Evolutionary conservation across 441 rosid species (phyloP).

Genomic region (Hura crepitans): DNA sequence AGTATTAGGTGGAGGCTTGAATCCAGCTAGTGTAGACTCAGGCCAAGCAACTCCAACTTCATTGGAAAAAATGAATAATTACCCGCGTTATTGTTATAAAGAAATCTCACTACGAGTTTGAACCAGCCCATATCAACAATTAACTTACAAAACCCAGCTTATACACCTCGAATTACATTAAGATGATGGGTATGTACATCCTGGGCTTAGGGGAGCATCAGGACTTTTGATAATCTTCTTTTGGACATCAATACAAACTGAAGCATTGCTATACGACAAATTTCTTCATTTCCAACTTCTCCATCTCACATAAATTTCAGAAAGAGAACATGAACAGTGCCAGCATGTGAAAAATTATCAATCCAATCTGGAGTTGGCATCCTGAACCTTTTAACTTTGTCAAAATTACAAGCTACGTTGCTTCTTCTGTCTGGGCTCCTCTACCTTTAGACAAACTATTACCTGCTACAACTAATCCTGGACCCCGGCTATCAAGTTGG

Average conservation of each 20-base stretch:
- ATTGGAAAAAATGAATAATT: too few species aligned
- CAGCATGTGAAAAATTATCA: background rate
- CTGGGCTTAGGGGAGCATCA: constrained; percentile 4
- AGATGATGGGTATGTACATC: constrained; percentile 30
- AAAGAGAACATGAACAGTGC: constrained; percentile 3
- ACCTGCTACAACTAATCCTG: constrained; percentile 30
- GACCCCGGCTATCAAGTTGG: constrained; percentile 48
- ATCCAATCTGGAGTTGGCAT: constrained; percentile 44
- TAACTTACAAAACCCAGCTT: constrained; percentile 18
- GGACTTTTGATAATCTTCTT: constrained; percentile 17
- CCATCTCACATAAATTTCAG: constrained; percentile 9
- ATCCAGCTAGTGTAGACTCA: too few species aligned
- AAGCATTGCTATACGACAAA: background rate
- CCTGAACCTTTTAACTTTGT: constrained; percentile 37
- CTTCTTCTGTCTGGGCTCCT: constrained; percentile 24
- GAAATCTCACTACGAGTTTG: constrained; percentile 15
- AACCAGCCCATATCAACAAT: constrained; percentile 19
- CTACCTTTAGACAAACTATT: constrained; percentile 28
- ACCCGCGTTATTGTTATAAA: constrained; percentile 9
- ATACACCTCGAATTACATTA: constrained; percentile 17
- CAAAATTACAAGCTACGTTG: constrained; percentile 28
- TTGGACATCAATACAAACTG: constrained; percentile 8
- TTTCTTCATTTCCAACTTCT: constrained; percentile 13
- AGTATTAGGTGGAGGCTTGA: too few species aligned
- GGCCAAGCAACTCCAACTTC: too few species aligned